A percentile compares a stretch with the other conserved stretches of the same genome.
Conservation (phyloP, 805 yeast genomes). For the Ogataea naganishii region DNA sequence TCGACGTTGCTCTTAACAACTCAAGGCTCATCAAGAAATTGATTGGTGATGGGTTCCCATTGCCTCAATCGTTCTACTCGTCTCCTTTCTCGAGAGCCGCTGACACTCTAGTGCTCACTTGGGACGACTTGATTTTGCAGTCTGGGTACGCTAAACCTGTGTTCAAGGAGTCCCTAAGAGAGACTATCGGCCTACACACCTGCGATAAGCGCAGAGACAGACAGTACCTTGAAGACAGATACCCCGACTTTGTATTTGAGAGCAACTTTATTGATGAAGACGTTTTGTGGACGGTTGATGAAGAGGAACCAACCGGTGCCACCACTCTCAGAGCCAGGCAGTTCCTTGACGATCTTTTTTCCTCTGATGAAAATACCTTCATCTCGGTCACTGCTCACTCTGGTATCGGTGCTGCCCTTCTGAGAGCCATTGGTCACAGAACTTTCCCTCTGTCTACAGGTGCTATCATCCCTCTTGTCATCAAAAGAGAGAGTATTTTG, state of each 20-base stretch:
- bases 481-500: slow-evolving; percentile 23
- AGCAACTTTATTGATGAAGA: slow-evolving; percentile 39
- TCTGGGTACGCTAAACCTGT: slow-evolving; percentile 22
- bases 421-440: slow-evolving; percentile 39
- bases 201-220: slow-evolving; percentile 37
- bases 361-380: slow-evolving; percentile 14
- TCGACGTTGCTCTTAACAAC: slow-evolving; percentile 35
- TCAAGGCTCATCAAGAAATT: slow-evolving; percentile 5
- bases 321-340: slow-evolving; percentile 4
- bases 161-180: slow-evolving; percentile 38
- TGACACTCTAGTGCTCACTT: slow-evolving; percentile 39
- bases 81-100: slow-evolving; percentile 46
- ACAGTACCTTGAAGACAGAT: slow-evolving; percentile 29
- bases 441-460: slow-evolving; percentile 43
- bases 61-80: slow-evolving; percentile 33
- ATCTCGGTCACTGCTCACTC: slow-evolving; percentile 41
- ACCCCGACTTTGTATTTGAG: slow-evolving; percentile 35
- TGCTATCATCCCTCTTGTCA: slow-evolving; percentile 47
- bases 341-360: slow-evolving; percentile 9
- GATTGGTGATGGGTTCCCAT: slow-evolving; percentile 13
- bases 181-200: slow-evolving; percentile 40
- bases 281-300: slow-evolving; percentile 26
- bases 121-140: slow-evolving; percentile 27
- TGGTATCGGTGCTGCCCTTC: slow-evolving; percentile 40
- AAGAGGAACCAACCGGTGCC: slow-evolving; percentile 12